Conservation (phyloP, 306 rosid genomes). For the Sicyos baderoa region DNA sequence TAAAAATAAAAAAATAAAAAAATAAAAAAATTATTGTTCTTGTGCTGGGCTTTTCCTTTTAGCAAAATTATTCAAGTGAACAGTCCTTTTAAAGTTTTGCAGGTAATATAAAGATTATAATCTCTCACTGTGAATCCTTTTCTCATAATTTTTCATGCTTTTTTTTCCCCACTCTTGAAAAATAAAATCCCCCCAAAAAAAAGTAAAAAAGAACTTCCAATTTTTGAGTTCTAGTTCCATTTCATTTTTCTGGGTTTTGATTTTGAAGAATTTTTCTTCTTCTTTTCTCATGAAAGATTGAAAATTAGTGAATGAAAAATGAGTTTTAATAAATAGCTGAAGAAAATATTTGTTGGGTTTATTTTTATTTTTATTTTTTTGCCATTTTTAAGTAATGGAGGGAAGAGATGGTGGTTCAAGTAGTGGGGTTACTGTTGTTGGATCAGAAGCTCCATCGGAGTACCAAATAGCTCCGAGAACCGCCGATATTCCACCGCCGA, state of each 20-base stretch:
- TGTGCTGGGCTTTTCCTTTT: conserved; percentile 7
- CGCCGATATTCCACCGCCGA: conserved; percentile 38
- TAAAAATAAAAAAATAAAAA: too few species aligned
- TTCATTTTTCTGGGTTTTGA: conserved; percentile 19
- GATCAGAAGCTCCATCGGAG: conserved; percentile 94
- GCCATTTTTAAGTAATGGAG: conserved; percentile 49
- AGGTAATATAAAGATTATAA: conserved; percentile 12
- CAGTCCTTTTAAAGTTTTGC: conserved; percentile 13
- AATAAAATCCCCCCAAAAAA: conserved; percentile 9
- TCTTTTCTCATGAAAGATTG: conserved; percentile 20
- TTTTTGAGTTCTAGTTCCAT: neutral
- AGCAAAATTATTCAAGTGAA: conserved; percentile 19
- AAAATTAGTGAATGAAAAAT: conserved; percentile 27
- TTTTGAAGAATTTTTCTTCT: neutral
- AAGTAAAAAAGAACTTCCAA: neutral
- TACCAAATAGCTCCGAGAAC: conserved; percentile 84
- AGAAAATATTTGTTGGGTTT: conserved; percentile 30
- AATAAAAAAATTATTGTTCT: too few species aligned
- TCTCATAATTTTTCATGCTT: conserved; percentile 24
- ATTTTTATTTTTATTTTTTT: conserved; percentile 1
- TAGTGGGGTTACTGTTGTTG: conserved; percentile 92
- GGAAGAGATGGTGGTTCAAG: conserved; percentile 50
- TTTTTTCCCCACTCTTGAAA: neutral
- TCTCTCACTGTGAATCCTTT: neutral
- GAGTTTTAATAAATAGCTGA: conserved; percentile 34